phyloP scores from a whole-genome alignment of 2,329 filamentous ascomycete species.

The Diaporthe citriasiana region DNA sequence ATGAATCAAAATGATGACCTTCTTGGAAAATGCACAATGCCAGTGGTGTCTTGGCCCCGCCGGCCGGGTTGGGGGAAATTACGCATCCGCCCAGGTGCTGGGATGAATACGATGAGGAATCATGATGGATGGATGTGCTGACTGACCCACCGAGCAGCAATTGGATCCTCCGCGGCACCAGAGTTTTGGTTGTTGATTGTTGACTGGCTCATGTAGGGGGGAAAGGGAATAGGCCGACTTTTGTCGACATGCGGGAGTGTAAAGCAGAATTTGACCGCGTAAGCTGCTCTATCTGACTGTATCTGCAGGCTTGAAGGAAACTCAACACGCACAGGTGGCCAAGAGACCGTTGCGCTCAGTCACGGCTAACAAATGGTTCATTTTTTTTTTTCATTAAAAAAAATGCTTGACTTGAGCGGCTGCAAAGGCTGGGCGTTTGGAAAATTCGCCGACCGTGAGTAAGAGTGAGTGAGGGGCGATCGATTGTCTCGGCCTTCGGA shows the following conservation, averaged over 20 bases:
- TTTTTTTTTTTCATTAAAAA: neutral
- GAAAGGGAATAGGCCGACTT: neutral
- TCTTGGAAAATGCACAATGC: constrained; percentile 3
- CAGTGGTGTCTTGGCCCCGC: constrained; percentile 20
- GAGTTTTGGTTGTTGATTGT: neutral
- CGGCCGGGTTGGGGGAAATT: constrained; percentile 26
- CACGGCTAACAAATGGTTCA: neutral
- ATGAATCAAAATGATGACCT: neutral
- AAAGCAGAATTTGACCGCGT: neutral
- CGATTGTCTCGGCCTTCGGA: constrained; percentile 21
- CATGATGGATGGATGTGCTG: constrained; percentile 19
- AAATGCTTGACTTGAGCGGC: no score
- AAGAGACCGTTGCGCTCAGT: neutral
- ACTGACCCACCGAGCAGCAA: constrained; percentile 14
- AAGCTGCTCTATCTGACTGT: constrained; percentile 17
- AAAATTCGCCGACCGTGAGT: neutral
- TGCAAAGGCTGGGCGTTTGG: neutral
- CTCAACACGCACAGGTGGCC: neutral
- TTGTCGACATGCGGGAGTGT: neutral
- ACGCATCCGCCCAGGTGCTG: constrained; percentile 18
- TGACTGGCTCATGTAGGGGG: neutral
- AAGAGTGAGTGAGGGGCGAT: neutral
- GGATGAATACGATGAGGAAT: constrained; percentile 31
- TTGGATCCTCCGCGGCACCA: constrained; percentile 10
- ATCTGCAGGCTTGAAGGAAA: neutral